phyloP scores from a whole-genome alignment of 2,329 filamentous ascomycete species.

The Exophiala sp. region DNA sequence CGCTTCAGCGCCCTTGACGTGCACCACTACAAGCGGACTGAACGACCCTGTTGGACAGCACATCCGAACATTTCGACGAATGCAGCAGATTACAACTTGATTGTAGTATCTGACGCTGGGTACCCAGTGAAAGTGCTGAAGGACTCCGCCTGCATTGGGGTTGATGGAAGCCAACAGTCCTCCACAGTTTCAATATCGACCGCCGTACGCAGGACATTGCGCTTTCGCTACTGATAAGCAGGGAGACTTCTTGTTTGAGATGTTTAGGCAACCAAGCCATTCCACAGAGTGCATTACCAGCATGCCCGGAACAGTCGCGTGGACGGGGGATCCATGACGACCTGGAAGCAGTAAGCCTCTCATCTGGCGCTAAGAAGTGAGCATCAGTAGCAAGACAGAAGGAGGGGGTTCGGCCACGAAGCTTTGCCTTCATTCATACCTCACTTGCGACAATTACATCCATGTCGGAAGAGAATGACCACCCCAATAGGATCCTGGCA shows the following conservation, averaged over 20 bases:
- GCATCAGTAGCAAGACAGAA: slow-evolving; percentile 4
- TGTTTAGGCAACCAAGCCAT: slow-evolving; percentile 54
- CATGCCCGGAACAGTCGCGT: slow-evolving; percentile 52
- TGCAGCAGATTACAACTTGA: slow-evolving; percentile 39
- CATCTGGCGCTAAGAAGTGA: slow-evolving; percentile 36
- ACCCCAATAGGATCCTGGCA: slow-evolving; percentile 49
- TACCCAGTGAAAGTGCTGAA: slow-evolving; percentile 55
- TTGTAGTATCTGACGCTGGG: slow-evolving; percentile 45
- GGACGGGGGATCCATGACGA: slow-evolving; percentile 53
- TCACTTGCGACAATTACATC: slow-evolving; percentile 50
- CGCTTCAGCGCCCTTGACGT: slow-evolving; percentile 52
- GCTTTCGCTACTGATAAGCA: slow-evolving; percentile 60
- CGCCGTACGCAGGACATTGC: slow-evolving; percentile 56
- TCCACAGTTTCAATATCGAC: slow-evolving; percentile 48
- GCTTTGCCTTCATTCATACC: slow-evolving; percentile 30
- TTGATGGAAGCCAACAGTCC: slow-evolving; percentile 50
- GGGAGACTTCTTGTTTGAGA: slow-evolving; percentile 49
- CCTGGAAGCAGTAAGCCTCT: slow-evolving; percentile 47
- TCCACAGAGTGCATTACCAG: slow-evolving; percentile 55
- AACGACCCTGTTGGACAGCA: slow-evolving; percentile 53
- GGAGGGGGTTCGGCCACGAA: neutral
- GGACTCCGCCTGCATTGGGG: slow-evolving; percentile 54
- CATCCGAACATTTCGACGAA: slow-evolving; percentile 53
- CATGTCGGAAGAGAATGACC: slow-evolving; percentile 43
- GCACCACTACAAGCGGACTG: slow-evolving; percentile 53